Evolutionary conservation across 495 filamentous ascomycete species (phyloP), one percentile per base, ranked within the genome.

Genomic region (Penicillium argentinense): DNA sequence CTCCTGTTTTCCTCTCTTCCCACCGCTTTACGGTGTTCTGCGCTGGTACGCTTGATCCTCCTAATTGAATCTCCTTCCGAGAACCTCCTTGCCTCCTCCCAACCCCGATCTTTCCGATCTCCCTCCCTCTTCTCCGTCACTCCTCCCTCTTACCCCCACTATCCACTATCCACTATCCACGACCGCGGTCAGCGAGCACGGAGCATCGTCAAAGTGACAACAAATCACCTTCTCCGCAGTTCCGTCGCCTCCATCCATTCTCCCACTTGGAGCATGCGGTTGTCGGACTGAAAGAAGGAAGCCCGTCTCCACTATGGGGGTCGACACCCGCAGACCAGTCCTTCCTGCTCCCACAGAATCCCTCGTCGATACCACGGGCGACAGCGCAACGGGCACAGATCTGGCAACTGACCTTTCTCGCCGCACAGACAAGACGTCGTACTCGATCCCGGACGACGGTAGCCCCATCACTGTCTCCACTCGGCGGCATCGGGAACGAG

Each of bases 381-480:
- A 75, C 51, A 86, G 84, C 64, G 62, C 77, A 42, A 78, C 75
- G 45, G 73, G 74, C 34, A 85, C 81, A 68, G 90, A 96, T 72
- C 72, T 92, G 60, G 89, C 82, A 53, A 87, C 84, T 57, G 82
- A 86, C 66, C 53, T 88, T 56, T 91, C 87, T 63, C 85, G 87
- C 57, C 79, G 80, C 56, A 89, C 85, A 66, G 86, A 88, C 71
- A 81, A 80, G 72, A 85, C 85, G 39, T 85, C 88, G 42, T 96
- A 95, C 72, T 92, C 87, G 36, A 82, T 99, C 45, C 93, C 91
- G 18, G 92, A 96, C 67, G 92, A 99, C 82, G 95, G 93, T 59
- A 91, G 87, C 49, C 88, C 89, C 28, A 79, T 97, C 54, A 97
- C 88, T 41, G 92, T 97, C 56, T 57, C 84, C 57, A 92, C 91